Base-by-base conservation (phyloP, 1,284 basidiomycete species). In the Tilletia horrida region DNA sequence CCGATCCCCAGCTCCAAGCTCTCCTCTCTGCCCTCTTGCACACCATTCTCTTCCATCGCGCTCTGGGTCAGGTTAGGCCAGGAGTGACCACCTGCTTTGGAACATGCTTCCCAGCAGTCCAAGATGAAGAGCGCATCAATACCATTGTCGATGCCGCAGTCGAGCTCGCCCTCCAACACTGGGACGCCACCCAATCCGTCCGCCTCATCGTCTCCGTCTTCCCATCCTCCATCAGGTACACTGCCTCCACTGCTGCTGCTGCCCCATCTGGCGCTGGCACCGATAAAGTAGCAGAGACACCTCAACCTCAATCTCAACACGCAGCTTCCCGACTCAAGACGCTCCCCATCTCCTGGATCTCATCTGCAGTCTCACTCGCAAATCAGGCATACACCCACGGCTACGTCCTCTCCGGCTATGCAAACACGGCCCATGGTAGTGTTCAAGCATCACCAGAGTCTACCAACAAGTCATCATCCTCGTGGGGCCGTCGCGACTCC, bases 371-470 rank as follows among this genome's bases (percentile, higher is more conserved):
- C 21, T 23, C 11, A 13, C 25, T 55, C 21, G 50, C 50, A 8
- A 55, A 55, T 25, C 50, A 55, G 50, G 50, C 50, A 7, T 55
- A 55, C 25, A 55, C 21, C 3, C 50, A 55, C 50, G 50, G 50
- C 50, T 55, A 55, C 25, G 50, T 25, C 3, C 25, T 55, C 50
- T 55, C 50, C 6, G 45, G 45, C 45, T 48, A 48, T 48, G 45
- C 18, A 23, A 40, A 40, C 35, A 6, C 4, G 6, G 4, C 35
- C 6, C 35, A 23, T 16, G 18, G 45, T 48, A 48, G 18, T 18
- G 45, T 48, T 23, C 45, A 4, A 7, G 45, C 50, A 25, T 40
- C 35, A 11, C 35, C 35, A 40, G 35, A 40, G 6, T 40, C 35
- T 4, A 11, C 35, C 35, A 40, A 40, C 35, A 40, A 40, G 35